A percentile compares a stretch with the other conserved stretches of the same genome.
Evolutionary conservation across 2,329 filamentous ascomycete genomes (phyloP).

Genomic region (Corinectria fuckeliana): DNA sequence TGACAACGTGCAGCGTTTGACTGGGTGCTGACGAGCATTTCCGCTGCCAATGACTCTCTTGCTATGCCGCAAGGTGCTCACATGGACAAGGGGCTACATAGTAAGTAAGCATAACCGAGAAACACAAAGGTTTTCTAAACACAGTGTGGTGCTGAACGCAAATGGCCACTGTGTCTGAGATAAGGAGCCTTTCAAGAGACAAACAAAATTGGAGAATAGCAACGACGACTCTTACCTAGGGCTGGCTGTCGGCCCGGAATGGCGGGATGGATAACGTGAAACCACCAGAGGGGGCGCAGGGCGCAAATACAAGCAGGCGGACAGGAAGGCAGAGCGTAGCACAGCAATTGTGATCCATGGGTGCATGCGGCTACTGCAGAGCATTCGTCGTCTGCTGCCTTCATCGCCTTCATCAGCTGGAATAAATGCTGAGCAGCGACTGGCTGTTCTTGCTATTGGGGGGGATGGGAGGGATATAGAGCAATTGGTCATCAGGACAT

Average conservation of each 20-base stretch:
- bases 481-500: slow-evolving; percentile 30
- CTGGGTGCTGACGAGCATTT: neutral
- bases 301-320: slow-evolving; percentile 12
- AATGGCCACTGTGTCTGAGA: slow-evolving; percentile 16
- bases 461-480: slow-evolving; percentile 1
- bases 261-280: neutral
- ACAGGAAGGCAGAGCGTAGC: slow-evolving; percentile 17
- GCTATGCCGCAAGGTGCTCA: neutral
- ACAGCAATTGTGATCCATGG: slow-evolving; percentile 1
- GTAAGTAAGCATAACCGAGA: no score
- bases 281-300: neutral
- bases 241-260: neutral
- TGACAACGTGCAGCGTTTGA: neutral
- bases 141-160: slow-evolving; percentile 3
- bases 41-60: neutral
- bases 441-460: slow-evolving; percentile 20
- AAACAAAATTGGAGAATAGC: neutral
- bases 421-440: slow-evolving; percentile 11
- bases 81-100: neutral
- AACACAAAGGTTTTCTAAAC: neutral
- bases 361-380: slow-evolving; percentile 15
- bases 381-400: slow-evolving; percentile 10
- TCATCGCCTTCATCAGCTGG: slow-evolving; percentile 12
- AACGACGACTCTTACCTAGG: neutral
- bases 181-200: neutral